Conservation (phyloP, 192 early-diverging fungal genomes). For the Backusella luteola region DNA sequence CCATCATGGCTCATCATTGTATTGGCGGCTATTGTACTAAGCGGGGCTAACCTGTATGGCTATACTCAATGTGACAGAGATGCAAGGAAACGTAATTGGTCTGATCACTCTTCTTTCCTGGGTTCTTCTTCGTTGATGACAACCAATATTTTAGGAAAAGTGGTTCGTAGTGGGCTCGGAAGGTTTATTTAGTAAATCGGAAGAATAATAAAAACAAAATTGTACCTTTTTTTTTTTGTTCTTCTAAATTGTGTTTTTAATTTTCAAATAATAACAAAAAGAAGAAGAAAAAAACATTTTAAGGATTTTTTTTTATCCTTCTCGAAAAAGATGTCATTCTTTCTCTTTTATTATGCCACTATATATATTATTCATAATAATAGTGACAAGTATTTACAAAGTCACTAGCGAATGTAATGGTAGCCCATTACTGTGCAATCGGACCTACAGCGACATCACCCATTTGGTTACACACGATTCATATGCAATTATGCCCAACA, state of each 20-base stretch:
- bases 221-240: background rate
- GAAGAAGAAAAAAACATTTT: background rate
- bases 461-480: conserved; percentile 75
- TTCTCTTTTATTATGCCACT: background rate
- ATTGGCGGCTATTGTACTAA: conserved; percentile 80
- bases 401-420: conserved; percentile 56
- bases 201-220: background rate
- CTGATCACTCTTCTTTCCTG: background rate
- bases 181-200: background rate
- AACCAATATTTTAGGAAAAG: background rate
- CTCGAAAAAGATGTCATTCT: background rate
- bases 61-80: conserved; percentile 96
- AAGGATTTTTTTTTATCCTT: background rate
- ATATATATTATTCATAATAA: background rate
- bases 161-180: background rate
- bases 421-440: conserved; percentile 59
- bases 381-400: background rate
- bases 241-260: background rate
- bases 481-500: conserved; percentile 47
- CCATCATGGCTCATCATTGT: conserved; percentile 90
- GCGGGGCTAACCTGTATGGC: conserved; percentile 89
- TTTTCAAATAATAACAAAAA: no score
- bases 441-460: conserved; percentile 59
- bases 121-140: background rate
- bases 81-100: conserved; percentile 49